These are phyloP conservation scores for Albugo candida DNA, from an alignment of 352 stramenopile genomes.

Conservation along the genomic window DNA sequence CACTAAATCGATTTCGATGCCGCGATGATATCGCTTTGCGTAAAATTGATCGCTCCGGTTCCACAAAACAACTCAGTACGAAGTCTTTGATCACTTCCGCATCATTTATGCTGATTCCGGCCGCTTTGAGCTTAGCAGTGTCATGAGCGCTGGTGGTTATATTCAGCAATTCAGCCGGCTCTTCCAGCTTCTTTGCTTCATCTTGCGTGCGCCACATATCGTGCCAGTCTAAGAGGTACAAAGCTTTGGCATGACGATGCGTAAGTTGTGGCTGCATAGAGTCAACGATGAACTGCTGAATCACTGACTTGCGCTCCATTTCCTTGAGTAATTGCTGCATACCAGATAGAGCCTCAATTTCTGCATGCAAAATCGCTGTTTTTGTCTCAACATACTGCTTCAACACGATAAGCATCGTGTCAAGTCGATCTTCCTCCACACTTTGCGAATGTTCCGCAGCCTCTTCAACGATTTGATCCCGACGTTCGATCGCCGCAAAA, in stretches of 20 bases:
- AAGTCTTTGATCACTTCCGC: constrained; percentile 77
- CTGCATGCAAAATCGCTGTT: constrained; percentile 54
- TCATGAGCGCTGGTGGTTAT: constrained; percentile 19
- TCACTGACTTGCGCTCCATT: constrained; percentile 66
- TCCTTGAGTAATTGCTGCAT: constrained; percentile 43
- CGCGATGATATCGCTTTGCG: constrained; percentile 15
- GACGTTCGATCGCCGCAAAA: constrained; percentile 38
- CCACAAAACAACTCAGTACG: constrained; percentile 58
- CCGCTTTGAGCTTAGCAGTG: constrained; percentile 25
- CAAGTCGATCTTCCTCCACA: constrained; percentile 65
- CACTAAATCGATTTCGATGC: constrained; percentile 45
- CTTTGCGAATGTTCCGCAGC: constrained; percentile 55
- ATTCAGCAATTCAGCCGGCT: constrained; percentile 28
- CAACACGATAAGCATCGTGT: constrained; percentile 70
- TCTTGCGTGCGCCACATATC: constrained; percentile 39
- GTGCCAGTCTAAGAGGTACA: constrained; percentile 68
- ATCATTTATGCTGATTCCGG: constrained; percentile 39
- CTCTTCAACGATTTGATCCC: constrained; percentile 69
- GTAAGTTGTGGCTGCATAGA: constrained; percentile 60
- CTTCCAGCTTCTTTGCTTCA: constrained; percentile 11
- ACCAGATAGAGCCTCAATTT: constrained; percentile 52
- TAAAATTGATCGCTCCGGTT: constrained; percentile 26
- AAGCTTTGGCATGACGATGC: constrained; percentile 53
- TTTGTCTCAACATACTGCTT: constrained; percentile 75
- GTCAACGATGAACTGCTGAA: constrained; percentile 75